A percentile compares a stretch with the other conserved stretches of the same genome.
phyloP scores from a whole-genome alignment of 345 rosid genomes.

The Eucalyptus curtisii region DNA sequence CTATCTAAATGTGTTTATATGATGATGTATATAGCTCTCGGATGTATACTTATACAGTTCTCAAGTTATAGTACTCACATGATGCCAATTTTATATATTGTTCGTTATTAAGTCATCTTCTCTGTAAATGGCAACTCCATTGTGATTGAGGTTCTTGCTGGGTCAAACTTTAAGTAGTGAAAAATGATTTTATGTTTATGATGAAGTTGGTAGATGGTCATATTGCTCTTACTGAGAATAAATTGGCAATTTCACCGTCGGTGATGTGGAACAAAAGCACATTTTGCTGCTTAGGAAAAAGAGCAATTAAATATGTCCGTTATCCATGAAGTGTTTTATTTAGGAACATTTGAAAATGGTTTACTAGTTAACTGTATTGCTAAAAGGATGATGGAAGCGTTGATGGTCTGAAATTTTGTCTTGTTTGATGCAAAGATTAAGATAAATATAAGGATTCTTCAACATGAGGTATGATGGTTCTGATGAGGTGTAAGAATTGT shows the following conservation, averaged over 20 bases:
- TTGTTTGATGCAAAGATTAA: fast-evolving
- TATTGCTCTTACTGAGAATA: fast-evolving
- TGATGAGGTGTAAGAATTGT: fast-evolving
- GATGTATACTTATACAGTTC: fast-evolving
- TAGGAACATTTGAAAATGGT: too few relatives aligned
- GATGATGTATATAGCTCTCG: fast-evolving
- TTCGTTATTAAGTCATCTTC: fast-evolving
- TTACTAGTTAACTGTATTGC: fast-evolving
- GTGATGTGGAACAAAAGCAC: fast-evolving
- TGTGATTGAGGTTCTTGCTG: fast-evolving
- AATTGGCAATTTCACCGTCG: fast-evolving
- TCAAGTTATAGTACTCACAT: fast-evolving
- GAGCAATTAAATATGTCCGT: too few relatives aligned
- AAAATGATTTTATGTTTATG: too few relatives aligned
- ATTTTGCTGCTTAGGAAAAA: fast-evolving
- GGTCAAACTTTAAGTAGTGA: too few relatives aligned
- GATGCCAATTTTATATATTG: fast-evolving
- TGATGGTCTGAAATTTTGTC: fast-evolving
- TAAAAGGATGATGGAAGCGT: fast-evolving
- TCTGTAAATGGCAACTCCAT: fast-evolving
- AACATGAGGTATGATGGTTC: fast-evolving
- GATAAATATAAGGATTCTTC: too few relatives aligned
- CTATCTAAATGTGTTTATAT: fast-evolving
- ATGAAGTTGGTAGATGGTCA: too few relatives aligned
- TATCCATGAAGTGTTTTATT: too few relatives aligned